These are phyloP conservation scores for Chionographis japonica DNA, from an alignment of 106 monocot species.

Conservation along the genomic window DNA sequence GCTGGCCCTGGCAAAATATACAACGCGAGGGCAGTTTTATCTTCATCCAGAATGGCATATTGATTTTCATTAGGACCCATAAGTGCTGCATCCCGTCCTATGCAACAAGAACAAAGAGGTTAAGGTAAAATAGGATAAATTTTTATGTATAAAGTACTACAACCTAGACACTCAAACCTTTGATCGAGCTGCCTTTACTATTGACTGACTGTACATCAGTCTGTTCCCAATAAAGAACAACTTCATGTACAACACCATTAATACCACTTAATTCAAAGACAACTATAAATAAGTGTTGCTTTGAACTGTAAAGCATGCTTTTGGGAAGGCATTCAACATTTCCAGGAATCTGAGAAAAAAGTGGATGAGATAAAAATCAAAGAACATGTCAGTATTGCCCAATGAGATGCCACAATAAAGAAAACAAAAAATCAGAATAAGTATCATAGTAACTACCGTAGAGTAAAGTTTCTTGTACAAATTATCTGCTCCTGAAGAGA, in stretches of 20 bases:
- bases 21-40: conserved; percentile 65
- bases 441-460: conserved; percentile 35
- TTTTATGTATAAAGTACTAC: background rate
- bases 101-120: conserved; percentile 9
- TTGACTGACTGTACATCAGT: conserved; percentile 67
- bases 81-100: conserved; percentile 91
- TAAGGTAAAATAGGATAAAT: background rate
- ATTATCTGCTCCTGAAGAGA: conserved; percentile 81
- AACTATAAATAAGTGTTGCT: conserved; percentile 87
- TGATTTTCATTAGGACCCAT: conserved; percentile 77
- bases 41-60: conserved; percentile 94
- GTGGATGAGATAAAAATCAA: conserved; percentile 3
- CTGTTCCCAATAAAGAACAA: conserved; percentile 94
- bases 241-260: conserved; percentile 70
- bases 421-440: background rate
- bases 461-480: conserved; percentile 88
- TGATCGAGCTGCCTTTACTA: conserved; percentile 72
- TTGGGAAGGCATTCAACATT: conserved; percentile 87
- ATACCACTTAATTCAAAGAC: conserved; percentile 69
- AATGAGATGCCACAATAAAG: background rate
- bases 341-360: conserved; percentile 56
- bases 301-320: conserved; percentile 86
- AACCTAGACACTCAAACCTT: conserved; percentile 44
- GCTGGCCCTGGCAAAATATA: conserved; percentile 38
- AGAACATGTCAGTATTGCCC: background rate